Percentiles rank a stretch among this genome's conserved stretches.
Evolutionary conservation across 2,329 filamentous ascomycete species (phyloP).

Genomic region (Remersonia thermophila): DNA sequence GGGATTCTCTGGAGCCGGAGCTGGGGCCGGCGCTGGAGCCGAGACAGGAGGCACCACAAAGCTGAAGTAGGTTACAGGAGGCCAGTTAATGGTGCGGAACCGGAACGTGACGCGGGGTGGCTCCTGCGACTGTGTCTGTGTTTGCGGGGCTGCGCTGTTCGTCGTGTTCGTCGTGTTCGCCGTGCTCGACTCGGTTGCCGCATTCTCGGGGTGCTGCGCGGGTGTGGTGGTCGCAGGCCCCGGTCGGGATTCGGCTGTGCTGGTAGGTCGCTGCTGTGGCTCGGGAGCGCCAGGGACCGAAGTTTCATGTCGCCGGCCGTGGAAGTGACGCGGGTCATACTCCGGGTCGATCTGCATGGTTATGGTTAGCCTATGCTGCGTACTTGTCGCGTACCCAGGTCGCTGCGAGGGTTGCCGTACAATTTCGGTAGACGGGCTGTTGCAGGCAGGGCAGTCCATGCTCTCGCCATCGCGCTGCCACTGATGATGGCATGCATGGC

Average conservation of each 20-base stretch:
- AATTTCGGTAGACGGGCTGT: constrained; percentile 12
- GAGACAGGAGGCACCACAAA: no score
- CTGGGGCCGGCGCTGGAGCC: no score
- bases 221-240: background rate
- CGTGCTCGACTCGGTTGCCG: background rate
- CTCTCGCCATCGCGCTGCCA: constrained; percentile 11
- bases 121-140: no score
- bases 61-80: background rate
- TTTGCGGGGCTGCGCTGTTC: background rate
- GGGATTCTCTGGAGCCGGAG: no score
- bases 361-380: constrained; percentile 3
- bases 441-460: constrained; percentile 14
- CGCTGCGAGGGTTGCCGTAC: constrained; percentile 6
- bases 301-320: constrained; percentile 3
- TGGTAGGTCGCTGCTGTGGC: background rate
- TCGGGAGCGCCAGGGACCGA: background rate
- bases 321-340: constrained; percentile 14
- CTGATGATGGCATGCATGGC: constrained; percentile 14
- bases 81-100: background rate
- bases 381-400: background rate
- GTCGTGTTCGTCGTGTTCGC: constrained; percentile 1
- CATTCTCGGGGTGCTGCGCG: background rate
- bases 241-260: background rate
- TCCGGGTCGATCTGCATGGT: constrained; percentile 9
- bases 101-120: no score